These are phyloP conservation scores for Botrytis sinoallii DNA, from an alignment of 2,329 filamentous ascomycete species.

Conservation along the genomic window DNA sequence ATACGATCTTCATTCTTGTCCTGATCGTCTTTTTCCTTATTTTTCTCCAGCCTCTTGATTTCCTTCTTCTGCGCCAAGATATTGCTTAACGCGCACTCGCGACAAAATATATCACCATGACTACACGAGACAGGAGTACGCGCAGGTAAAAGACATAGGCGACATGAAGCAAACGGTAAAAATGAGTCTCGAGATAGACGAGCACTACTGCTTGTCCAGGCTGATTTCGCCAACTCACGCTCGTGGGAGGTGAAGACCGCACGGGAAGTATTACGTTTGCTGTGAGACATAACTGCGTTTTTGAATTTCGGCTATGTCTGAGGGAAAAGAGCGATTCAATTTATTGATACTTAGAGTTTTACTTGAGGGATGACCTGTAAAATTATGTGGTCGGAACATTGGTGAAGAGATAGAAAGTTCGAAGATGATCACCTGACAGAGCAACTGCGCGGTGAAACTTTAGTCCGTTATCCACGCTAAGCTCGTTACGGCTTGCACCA, in stretches of 20 bases:
- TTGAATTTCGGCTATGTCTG: slow-evolving; percentile 35
- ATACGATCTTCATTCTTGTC: slow-evolving; percentile 60
- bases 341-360: too few species aligned
- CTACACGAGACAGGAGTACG: slow-evolving; percentile 79
- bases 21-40: slow-evolving; percentile 56
- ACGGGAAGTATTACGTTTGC: slow-evolving; percentile 86
- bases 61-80: slow-evolving; percentile 90
- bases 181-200: slow-evolving; percentile 87
- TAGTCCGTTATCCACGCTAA: not conserved
- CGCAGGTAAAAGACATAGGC: slow-evolving; percentile 78
- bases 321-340: slow-evolving; percentile 39
- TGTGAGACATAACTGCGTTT: slow-evolving; percentile 44
- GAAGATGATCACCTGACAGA: slow-evolving; percentile 1
- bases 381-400: not conserved
- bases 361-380: not conserved
- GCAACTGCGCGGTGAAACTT: not conserved
- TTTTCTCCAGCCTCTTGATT: slow-evolving; percentile 74
- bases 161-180: slow-evolving; percentile 84
- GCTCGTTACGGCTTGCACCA: too few species aligned
- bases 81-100: slow-evolving; percentile 88
- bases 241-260: slow-evolving; percentile 94
- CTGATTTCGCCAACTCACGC: slow-evolving; percentile 73
- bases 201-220: slow-evolving; percentile 80
- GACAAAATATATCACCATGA: slow-evolving; percentile 87
- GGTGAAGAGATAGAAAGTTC: not conserved